Percentiles rank a stretch among this genome's conserved stretches.
These are phyloP conservation scores for Zea luxurians DNA, from an alignment of 176 grass and related monocot species.

Conservation along the genomic window DNA sequence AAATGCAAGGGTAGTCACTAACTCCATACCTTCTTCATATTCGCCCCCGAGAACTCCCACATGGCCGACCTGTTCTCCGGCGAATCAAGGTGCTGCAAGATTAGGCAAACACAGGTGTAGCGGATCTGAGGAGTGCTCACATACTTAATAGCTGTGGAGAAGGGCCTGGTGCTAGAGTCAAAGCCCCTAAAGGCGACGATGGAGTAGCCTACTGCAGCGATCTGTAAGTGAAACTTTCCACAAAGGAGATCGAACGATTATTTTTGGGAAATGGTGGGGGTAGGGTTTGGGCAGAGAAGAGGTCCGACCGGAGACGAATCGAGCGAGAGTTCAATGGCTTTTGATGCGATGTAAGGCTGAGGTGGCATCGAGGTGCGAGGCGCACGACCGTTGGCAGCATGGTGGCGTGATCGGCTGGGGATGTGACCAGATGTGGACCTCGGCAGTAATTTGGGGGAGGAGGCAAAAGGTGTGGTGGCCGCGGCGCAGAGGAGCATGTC, in stretches of 20 bases:
- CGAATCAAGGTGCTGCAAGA: conserved; percentile 83
- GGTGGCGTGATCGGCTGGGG: conserved; percentile 37
- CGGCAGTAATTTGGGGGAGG: too few species aligned
- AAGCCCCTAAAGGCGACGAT: neutral
- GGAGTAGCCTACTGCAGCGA: conserved; percentile 26
- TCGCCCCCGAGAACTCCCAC: conserved; percentile 74
- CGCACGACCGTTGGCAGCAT: conserved; percentile 57
- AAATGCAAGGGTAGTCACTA: neutral
- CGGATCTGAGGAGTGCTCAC: conserved; percentile 53
- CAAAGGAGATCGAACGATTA: conserved; percentile 12
- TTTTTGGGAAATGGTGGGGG: neutral
- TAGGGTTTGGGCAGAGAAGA: neutral
- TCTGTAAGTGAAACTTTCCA: conserved; percentile 18
- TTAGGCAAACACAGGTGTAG: conserved; percentile 17
- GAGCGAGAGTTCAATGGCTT: conserved; percentile 15
- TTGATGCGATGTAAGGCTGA: conserved; percentile 22
- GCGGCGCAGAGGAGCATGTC: too few species aligned
- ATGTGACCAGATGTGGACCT: neutral
- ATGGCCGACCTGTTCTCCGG: conserved; percentile 67
- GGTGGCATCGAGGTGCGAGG: conserved; percentile 57
- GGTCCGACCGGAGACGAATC: conserved; percentile 31
- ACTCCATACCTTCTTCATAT: conserved; percentile 19
- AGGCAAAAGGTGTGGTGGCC: too few species aligned
- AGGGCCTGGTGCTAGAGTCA: conserved; percentile 16
- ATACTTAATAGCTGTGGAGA: conserved; percentile 56